Conservation (phyloP, 1,284 basidiomycete genomes). For the Neonothopanus nambi region DNA sequence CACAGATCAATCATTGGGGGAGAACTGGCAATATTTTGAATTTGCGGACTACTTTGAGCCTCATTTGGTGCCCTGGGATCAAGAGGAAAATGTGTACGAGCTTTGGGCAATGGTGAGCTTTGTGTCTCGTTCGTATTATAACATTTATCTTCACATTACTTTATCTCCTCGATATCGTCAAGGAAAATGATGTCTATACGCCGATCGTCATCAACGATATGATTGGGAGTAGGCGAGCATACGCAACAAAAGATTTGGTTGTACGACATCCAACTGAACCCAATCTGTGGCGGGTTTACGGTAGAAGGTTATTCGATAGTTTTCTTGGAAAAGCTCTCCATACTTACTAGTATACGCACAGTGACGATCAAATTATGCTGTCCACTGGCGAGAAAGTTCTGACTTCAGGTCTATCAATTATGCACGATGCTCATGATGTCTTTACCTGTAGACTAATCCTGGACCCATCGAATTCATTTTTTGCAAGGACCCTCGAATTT, state of each 20-base stretch:
- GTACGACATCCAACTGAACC: neutral
- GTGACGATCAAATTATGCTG: constrained; percentile 11
- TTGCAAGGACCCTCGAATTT: constrained; percentile 11
- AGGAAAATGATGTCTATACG: neutral
- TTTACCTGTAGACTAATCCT: constrained; percentile 6
- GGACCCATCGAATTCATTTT: constrained; percentile 20
- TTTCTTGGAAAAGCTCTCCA: too few species aligned
- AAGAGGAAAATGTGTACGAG: neutral
- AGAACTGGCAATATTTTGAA: neutral
- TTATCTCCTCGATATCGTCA: neutral
- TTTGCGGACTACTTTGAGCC: neutral
- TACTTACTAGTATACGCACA: neutral
- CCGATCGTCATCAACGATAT: neutral
- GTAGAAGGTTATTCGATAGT: neutral
- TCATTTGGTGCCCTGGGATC: neutral
- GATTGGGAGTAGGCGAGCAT: neutral
- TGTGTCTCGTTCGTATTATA: neutral
- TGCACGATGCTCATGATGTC: too few species aligned
- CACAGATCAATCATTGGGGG: neutral
- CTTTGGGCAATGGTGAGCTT: neutral
- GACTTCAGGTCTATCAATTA: neutral
- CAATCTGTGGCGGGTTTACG: neutral
- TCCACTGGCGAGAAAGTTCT: constrained; percentile 17
- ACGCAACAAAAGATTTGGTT: constrained; percentile 1
- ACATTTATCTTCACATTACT: neutral